Base-by-base conservation (phyloP, 148 eudicot genomes). In the Limonium bicolor region DNA sequence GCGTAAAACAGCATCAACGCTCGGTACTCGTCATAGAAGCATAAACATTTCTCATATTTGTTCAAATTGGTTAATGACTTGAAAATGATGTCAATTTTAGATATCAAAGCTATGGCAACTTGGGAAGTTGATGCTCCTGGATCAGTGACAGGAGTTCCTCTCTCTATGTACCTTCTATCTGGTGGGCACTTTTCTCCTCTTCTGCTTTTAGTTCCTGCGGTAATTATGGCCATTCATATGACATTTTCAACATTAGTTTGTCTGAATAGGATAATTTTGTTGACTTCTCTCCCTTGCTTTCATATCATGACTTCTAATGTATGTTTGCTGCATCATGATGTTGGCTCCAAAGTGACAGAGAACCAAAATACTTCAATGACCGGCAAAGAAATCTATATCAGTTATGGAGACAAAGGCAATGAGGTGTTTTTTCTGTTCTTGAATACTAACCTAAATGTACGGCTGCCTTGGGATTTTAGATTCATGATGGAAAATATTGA, bases 41-140 rank as follows among this genome's bases (percentile, higher is more conserved):
- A n/a, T n/a, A n/a, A n/a, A n/a, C n/a, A n/a, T n/a, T n/a, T n/a
- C n/a, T n/a, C n/a, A n/a, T n/a, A n/a, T n/a, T n/a, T 34, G 37
- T n/a, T 31, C 20, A n/a, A 20, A 5, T 5, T 20, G 36, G 36
- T 23, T 31, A 11, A 16, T n/a, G n/a, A n/a, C n/a, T n/a, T n/a
- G n/a, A n/a, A n/a, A n/a, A n/a, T n/a, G n/a, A n/a, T n/a, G n/a
- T n/a, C n/a, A n/a, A 22, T 40, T 73, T 25, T 69, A 88, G 97
- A 56, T 61, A 23, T 80, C 31, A 84, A 65, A 68, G 68, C 97
- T 44, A 71, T 61, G 16, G 93, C 97, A 39, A 84, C 84, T 46
- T 90, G 95, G 97, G 97, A 90, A 66, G 93, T 90, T 65, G 97
- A 84, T 71, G 73, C 63, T 56, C 69, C 73, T 22, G 97, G 97